These are phyloP conservation scores for Cryptococcus maquisensis DNA, from an alignment of 1,284 basidiomycete species.

Conservation along the genomic window DNA sequence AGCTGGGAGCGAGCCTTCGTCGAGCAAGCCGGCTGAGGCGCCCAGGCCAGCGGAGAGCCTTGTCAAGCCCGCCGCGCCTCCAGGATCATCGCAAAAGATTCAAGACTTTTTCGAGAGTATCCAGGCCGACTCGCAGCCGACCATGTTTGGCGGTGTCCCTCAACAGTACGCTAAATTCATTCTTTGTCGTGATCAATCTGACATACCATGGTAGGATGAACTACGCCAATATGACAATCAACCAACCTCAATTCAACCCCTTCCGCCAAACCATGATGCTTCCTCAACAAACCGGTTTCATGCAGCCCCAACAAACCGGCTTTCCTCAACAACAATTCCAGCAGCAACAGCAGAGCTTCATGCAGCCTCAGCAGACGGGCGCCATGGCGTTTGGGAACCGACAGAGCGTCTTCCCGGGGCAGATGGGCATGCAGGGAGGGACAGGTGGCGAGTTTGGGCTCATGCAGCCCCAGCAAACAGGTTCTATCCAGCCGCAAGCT, in stretches of 20 bases:
- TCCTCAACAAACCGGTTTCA: constrained; percentile 54
- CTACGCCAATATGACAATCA: constrained; percentile 16
- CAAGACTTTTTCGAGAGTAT: constrained; percentile 91
- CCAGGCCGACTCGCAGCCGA: constrained; percentile 64
- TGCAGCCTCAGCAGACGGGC: constrained; percentile 51
- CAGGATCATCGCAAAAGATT: constrained; percentile 49
- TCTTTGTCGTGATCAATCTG: constrained; percentile 48
- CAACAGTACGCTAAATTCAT: constrained; percentile 11
- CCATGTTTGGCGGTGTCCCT: constrained; percentile 37
- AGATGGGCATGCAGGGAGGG: constrained; percentile 46
- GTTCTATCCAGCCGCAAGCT: constrained; percentile 25
- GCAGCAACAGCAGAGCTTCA: constrained; percentile 20
- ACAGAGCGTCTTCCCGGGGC: constrained; percentile 40
- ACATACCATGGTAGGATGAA: constrained; percentile 52
- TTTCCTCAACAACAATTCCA: constrained; percentile 49
- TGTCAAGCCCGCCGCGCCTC: constrained; percentile 12
- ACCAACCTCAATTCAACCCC: constrained; percentile 59
- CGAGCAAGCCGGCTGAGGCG: no score
- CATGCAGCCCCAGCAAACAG: constrained; percentile 60
- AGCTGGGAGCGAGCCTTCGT: no score
- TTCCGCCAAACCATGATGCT: constrained; percentile 61
- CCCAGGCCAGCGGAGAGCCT: background rate
- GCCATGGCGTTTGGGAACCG: constrained; percentile 40
- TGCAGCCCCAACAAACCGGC: constrained; percentile 61
- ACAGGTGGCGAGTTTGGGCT: constrained; percentile 42